Percentiles rank a stretch among this genome's conserved stretches.
These are phyloP conservation scores for Lodderomyces metapsilosis DNA, from an alignment of 1,139 yeast genomes.

Conservation along the genomic window DNA sequence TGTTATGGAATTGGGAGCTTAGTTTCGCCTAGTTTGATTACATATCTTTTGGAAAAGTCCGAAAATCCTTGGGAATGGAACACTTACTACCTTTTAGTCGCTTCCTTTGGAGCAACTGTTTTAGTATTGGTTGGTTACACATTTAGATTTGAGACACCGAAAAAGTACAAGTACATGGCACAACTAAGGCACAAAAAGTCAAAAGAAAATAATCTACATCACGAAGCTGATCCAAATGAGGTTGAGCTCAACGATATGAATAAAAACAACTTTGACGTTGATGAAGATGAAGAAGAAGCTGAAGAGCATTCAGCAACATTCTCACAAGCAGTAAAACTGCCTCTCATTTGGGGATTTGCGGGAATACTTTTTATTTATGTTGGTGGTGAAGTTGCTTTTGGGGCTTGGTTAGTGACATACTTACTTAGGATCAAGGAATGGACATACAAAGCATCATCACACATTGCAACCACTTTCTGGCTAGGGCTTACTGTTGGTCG, in stretches of 20 bases:
- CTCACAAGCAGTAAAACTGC: constrained; percentile 37
- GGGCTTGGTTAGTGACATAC: constrained; percentile 65
- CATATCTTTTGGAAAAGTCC: constrained; percentile 35
- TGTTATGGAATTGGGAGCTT: constrained; percentile 69
- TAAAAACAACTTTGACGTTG: constrained; percentile 15
- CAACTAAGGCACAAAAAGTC: constrained; percentile 12
- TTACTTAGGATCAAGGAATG: constrained; percentile 48
- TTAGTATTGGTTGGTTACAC: constrained; percentile 22
- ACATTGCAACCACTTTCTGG: constrained; percentile 67
- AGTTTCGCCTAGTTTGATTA: constrained; percentile 60
- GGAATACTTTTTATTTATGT: constrained; percentile 55
- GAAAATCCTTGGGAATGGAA: constrained; percentile 48
- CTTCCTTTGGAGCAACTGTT: constrained; percentile 24
- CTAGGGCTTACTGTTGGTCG: constrained; percentile 64
- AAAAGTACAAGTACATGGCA: constrained; percentile 46
- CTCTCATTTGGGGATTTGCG: constrained; percentile 49
- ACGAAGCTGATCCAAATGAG: neutral
- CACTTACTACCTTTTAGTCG: constrained; percentile 41
- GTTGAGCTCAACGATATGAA: constrained; percentile 14
- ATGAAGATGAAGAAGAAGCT: constrained; percentile 19
- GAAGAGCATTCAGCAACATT: constrained; percentile 20
- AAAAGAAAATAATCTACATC: neutral
- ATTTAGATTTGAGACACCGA: constrained; percentile 54
- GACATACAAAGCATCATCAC: constrained; percentile 49
- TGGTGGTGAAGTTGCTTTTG: constrained; percentile 70